These are phyloP conservation scores for Phytomonas serpens DNA, from an alignment of 208 protist species.

Conservation along the genomic window DNA sequence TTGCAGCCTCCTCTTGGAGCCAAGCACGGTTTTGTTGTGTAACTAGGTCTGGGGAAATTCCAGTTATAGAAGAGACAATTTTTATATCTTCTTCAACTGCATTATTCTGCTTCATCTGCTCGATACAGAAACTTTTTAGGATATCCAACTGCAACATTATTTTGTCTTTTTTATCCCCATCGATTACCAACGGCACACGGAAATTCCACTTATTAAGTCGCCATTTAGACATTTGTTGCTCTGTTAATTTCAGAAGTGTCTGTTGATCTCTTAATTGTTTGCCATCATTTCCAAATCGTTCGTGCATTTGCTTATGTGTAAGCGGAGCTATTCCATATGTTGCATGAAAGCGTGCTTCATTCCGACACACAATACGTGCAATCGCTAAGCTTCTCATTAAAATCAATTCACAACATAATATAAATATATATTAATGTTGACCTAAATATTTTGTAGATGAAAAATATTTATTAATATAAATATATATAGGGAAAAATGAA, in stretches of 20 bases:
- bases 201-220: constrained; percentile 86
- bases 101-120: constrained; percentile 27
- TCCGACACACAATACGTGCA: constrained; percentile 2
- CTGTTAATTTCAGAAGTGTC: constrained; percentile 28
- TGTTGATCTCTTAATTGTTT: constrained; percentile 19
- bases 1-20: constrained; percentile 66
- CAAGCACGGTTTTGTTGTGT: constrained; percentile 57
- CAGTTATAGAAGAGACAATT: constrained; percentile 33
- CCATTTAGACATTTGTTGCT: constrained; percentile 51
- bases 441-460: not conserved
- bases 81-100: constrained; percentile 36
- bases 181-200: constrained; percentile 50
- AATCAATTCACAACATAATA: constrained; percentile 12
- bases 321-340: constrained; percentile 41
- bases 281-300: not conserved
- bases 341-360: constrained; percentile 30
- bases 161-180: constrained; percentile 33
- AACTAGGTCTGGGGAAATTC: constrained; percentile 31
- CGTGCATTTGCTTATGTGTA: constrained; percentile 33
- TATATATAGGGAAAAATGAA: constrained; percentile 9
- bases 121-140: constrained; percentile 49
- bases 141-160: constrained; percentile 54
- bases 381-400: constrained; percentile 7
- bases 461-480: constrained; percentile 5
- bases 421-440: constrained; percentile 7